Evolutionary conservation across 495 filamentous ascomycete genomes (phyloP).

Genomic region (Talaromyces wortmannii): DNA sequence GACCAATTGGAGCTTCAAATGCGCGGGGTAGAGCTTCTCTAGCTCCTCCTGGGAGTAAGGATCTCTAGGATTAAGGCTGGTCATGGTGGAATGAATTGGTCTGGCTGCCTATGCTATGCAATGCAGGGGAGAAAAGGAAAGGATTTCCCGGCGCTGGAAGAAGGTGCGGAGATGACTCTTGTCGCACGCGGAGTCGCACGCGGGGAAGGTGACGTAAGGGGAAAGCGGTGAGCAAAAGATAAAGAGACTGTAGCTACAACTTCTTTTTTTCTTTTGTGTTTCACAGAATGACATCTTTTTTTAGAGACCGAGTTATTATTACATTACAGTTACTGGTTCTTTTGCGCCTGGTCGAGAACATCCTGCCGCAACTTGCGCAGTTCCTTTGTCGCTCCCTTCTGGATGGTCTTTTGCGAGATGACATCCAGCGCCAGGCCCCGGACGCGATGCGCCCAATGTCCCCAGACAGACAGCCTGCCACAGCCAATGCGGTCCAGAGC

Average conservation of each 20-base stretch:
- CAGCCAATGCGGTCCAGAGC: slow-evolving; percentile 24
- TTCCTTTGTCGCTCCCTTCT: neutral
- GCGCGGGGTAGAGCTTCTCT: slow-evolving; percentile 67
- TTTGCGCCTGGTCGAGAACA: neutral
- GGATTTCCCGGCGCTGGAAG: neutral
- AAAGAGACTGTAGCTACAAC: too few relatives aligned
- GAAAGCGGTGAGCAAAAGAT: too few relatives aligned
- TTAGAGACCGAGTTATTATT: too few relatives aligned
- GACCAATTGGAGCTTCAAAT: slow-evolving; percentile 77
- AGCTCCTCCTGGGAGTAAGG: slow-evolving; percentile 83
- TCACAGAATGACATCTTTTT: too few relatives aligned
- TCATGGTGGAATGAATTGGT: slow-evolving; percentile 46
- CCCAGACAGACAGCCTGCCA: slow-evolving; percentile 15
- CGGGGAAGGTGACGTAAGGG: neutral
- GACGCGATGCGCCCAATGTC: slow-evolving; percentile 23
- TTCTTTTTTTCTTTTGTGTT: too few relatives aligned
- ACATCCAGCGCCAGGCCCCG: slow-evolving; percentile 13
- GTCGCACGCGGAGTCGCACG: neutral
- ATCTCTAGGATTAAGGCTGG: slow-evolving; percentile 62
- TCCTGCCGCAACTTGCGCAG: neutral
- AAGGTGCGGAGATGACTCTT: too few relatives aligned
- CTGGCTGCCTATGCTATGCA: neutral
- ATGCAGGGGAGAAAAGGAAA: neutral
- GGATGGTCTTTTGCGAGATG: slow-evolving; percentile 8
- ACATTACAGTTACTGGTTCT: neutral